Evolutionary conservation across 1,139 yeast species (phyloP), one percentile per base, ranked within the genome.

Genomic region (Petasospora fabianii): DNA sequence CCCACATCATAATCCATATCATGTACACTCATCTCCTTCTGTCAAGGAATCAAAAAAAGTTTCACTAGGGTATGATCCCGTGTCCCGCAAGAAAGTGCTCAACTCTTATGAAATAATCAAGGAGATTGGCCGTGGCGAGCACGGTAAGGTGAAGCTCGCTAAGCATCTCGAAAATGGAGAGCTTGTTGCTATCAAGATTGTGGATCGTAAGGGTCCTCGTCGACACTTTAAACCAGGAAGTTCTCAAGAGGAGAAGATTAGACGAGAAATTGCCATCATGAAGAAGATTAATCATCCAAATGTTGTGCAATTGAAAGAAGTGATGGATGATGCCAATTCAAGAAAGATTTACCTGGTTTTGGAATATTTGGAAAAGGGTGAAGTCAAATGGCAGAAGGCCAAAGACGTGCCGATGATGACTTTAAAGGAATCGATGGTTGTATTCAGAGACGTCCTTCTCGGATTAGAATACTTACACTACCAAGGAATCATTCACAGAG

Each of bases 61-160:
- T 6, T 77, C 75, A 34, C 73, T 92, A 35, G 96, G 88, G 50
- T 88, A 85, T 59, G 96, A 92, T 60, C 97, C 97, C 0, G 75
- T 84, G 4, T 81, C 86, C 3, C 82, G 84, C 45, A 75, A 95
- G 36, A 85, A 90, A 59, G 80, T 84, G 21, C 71, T 94, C 46
- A 94, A 94, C 63, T 82, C 95, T 0, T 94, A 92, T 58, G 98
- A 92, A 61, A 85, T 94, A 29, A 66, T 90, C 28, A 69, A 74
- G 32, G 97, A 92, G 62, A 71, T 94, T 27, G 99, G 99, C 4
- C 73, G 86, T 35, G 99, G 99, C 11, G 97, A 92, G 60, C 98
- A 92, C 62, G 98, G 99, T 14, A 90, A 88, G 60, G 99, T 94
- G 32, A 94, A 92, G 60, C 70, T 94, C 18, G 98, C 96, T 0